Conservation (phyloP, 75 land plant species). For the Cunninghamia lanceolata region DNA sequence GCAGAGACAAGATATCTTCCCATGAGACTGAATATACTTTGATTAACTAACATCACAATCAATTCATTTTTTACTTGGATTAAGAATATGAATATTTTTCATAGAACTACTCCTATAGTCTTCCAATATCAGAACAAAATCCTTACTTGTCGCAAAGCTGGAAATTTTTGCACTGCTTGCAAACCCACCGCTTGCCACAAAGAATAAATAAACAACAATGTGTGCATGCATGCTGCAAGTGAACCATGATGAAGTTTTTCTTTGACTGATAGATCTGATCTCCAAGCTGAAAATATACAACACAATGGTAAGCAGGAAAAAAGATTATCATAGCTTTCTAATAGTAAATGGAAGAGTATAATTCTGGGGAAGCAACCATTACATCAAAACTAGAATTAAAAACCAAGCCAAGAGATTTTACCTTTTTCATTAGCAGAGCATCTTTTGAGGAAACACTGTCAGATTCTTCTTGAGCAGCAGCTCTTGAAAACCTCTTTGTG, state of each 20-base stretch:
- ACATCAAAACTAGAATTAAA: background rate
- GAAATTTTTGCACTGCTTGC: conserved; percentile 79
- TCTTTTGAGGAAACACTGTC: conserved; percentile 83
- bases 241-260: conserved; percentile 98
- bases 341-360: background rate
- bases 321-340: conserved; percentile 4
- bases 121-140: background rate
- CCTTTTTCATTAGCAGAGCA: conserved; percentile 87
- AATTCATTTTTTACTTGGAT: background rate
- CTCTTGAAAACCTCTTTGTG: conserved; percentile 86
- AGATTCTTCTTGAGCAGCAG: conserved; percentile 78
- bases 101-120: background rate
- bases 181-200: conserved; percentile 86
- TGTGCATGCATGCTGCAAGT: conserved; percentile 79
- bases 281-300: conserved; percentile 64
- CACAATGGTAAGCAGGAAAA: conserved; percentile 52
- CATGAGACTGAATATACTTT: background rate
- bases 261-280: conserved; percentile 85
- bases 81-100: background rate
- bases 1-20: too few relatives aligned
- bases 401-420: conserved; percentile 13
- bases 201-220: conserved; percentile 83
- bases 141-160: conserved; percentile 90
- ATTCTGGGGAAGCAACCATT: background rate
- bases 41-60: background rate